Evolutionary conservation across 2,329 filamentous ascomycete genomes (phyloP), one percentile per base, ranked within the genome.

Genomic region (Camptophora hylomeconis): DNA sequence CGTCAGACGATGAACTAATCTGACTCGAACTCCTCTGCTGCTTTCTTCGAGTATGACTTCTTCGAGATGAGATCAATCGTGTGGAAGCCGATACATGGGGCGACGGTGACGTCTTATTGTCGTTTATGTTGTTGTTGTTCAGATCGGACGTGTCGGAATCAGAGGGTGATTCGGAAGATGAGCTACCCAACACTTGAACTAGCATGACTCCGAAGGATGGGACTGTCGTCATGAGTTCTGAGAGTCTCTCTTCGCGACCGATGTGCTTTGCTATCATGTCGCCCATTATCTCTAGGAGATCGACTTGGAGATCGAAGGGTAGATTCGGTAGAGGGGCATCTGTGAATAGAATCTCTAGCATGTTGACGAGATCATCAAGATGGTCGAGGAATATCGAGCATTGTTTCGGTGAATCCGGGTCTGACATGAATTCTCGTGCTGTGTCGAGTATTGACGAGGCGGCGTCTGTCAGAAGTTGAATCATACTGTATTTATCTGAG

Each of bases 401-500:
- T n/a, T n/a, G n/a, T n/a, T n/a, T n/a, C n/a, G n/a, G n/a, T n/a
- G n/a, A n/a, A n/a, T 31, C 15, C 13, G 20, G 10, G 6, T 18
- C 12, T 3, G 12, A 17, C 7, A 9, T n/a, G 20, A 15, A 25
- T 12, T 14, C 11, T 8, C 12, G 9, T 8, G 28, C 28, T 19
- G 9, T 11, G 4, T 26, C 10, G n/a, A 25, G 10, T 9, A 31
- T n/a, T 5, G 22, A n/a, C 20, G n/a, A 17, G 9, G 11, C 13
- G 5, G 21, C n/a, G 9, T 7, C 15, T 5, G 24, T 12, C 28
- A 31, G 24, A 15, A 31, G 17, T 3, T 11, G 21, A 11, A 11
- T 16, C 28, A 31, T 11, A 17, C 28, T 23, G 15, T 31, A 31
- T 13, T 31, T 31, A 23, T 31, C 28, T 17, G 28, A 21, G n/a